A percentile compares a stretch with the other conserved stretches of the same genome.
phyloP scores from a whole-genome alignment of 352 stramenopile species.

The Phytophthora macrochlamydospora region DNA sequence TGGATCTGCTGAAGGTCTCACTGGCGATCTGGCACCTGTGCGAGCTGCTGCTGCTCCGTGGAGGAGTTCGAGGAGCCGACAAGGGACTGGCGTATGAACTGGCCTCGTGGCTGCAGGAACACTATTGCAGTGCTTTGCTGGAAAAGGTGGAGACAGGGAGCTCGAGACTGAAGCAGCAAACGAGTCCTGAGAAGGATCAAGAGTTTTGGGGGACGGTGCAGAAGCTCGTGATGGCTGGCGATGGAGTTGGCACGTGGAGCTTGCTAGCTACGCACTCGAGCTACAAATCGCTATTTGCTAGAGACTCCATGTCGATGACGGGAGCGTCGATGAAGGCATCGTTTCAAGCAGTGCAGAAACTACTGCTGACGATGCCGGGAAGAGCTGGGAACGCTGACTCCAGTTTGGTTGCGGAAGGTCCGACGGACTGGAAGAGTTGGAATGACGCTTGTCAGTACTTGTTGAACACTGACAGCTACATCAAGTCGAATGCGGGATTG shows the following conservation, averaged over 20 bases:
- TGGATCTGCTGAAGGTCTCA: slow-evolving; percentile 79
- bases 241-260: slow-evolving; percentile 57
- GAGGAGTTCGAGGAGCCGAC: slow-evolving; percentile 55
- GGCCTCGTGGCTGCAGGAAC: slow-evolving; percentile 74
- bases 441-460: slow-evolving; percentile 66
- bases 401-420: slow-evolving; percentile 15
- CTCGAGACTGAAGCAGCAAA: slow-evolving; percentile 40
- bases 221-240: slow-evolving; percentile 54
- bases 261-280: slow-evolving; percentile 64
- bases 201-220: slow-evolving; percentile 76
- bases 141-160: slow-evolving; percentile 60
- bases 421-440: slow-evolving; percentile 62
- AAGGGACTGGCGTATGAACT: slow-evolving; percentile 71
- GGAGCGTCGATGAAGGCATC: slow-evolving; percentile 45
- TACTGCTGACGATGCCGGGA: slow-evolving; percentile 76
- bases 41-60: slow-evolving; percentile 75
- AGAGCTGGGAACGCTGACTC: slow-evolving; percentile 8
- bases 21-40: slow-evolving; percentile 82
- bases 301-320: slow-evolving; percentile 46
- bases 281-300: slow-evolving; percentile 55
- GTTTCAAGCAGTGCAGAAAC: slow-evolving; percentile 64
- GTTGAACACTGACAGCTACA: slow-evolving; percentile 53
- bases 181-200: slow-evolving; percentile 45
- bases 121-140: slow-evolving; percentile 63
- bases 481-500: slow-evolving; percentile 55